A percentile compares a stretch with the other conserved stretches of the same genome.
These are phyloP conservation scores for Penicillium sp. DNA, from an alignment of 2,329 filamentous ascomycete species.

Conservation along the genomic window DNA sequence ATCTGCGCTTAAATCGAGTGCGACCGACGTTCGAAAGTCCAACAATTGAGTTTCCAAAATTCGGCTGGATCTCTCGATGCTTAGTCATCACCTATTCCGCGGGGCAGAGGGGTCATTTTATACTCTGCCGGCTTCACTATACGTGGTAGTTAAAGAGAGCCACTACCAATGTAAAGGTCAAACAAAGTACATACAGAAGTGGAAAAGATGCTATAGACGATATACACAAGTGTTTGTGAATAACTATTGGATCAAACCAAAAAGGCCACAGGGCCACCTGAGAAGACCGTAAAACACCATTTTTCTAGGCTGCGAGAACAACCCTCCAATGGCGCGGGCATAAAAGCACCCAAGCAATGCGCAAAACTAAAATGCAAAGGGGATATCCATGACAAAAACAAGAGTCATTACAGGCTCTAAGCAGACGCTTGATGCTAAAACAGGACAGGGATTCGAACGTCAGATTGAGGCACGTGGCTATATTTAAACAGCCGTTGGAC, in stretches of 20 bases:
- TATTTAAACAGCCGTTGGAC: slow-evolving; percentile 9
- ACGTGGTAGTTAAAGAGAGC: too few species aligned
- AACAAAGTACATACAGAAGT: too few species aligned
- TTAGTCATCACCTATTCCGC: background rate
- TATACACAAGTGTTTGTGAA: too few species aligned
- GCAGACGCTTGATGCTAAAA: slow-evolving; percentile 37
- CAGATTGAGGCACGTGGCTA: background rate
- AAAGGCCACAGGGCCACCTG: background rate
- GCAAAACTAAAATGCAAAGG: slow-evolving; percentile 23
- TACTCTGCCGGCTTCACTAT: too few species aligned
- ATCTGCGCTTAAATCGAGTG: background rate
- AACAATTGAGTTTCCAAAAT: slow-evolving; percentile 9
- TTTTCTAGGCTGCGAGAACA: slow-evolving; percentile 3
- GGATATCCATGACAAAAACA: slow-evolving; percentile 32
- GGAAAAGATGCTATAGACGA: too few species aligned
- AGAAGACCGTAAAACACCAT: too few species aligned
- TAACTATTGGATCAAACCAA: too few species aligned
- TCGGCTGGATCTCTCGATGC: background rate
- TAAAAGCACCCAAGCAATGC: slow-evolving; percentile 14
- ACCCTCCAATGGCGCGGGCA: slow-evolving; percentile 11
- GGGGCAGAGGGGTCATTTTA: background rate
- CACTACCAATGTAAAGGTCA: too few species aligned
- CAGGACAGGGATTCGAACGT: slow-evolving; percentile 14
- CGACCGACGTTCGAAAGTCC: background rate
- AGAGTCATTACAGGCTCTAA: slow-evolving; percentile 28